Evolutionary conservation across 2,329 filamentous ascomycete genomes (phyloP).

Genomic region (Verticillium klebahnii): DNA sequence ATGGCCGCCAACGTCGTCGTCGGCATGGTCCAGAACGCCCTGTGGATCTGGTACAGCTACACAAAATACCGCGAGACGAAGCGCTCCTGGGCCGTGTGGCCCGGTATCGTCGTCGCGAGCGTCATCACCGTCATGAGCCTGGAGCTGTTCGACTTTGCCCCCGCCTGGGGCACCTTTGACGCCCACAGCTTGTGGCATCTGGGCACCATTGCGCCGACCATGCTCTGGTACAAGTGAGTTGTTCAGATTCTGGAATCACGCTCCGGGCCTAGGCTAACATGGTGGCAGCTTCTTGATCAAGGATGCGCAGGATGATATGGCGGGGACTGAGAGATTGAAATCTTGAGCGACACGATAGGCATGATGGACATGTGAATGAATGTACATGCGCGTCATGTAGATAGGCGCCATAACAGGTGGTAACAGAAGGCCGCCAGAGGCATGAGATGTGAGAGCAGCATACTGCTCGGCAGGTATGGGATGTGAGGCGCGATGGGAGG

Average conservation of each 20-base stretch:
- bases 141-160: slow-evolving; percentile 91
- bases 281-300: slow-evolving; percentile 71
- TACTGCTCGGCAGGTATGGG: not conserved
- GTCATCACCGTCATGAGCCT: slow-evolving; percentile 91
- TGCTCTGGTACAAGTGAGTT: slow-evolving; percentile 93
- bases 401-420: not conserved
- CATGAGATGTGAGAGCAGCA: not conserved
- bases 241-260: not conserved
- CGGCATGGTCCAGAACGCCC: slow-evolving; percentile 71
- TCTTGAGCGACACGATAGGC: slow-evolving; percentile 34
- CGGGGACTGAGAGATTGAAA: slow-evolving; percentile 64
- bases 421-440: not conserved
- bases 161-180: slow-evolving; percentile 76
- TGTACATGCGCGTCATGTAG: not conserved
- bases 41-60: slow-evolving; percentile 86
- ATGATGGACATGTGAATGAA: too few species aligned
- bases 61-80: slow-evolving; percentile 66
- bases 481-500: not conserved
- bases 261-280: not conserved
- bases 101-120: slow-evolving; percentile 87
- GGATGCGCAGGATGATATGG: slow-evolving; percentile 79
- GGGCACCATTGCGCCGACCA: slow-evolving; percentile 80
- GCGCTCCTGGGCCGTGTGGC: slow-evolving; percentile 80
- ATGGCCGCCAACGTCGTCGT: slow-evolving; percentile 90
- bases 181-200: slow-evolving; percentile 96